Conservation (phyloP, 257 asterid genomes). For the Rauvolfia tetraphylla region DNA sequence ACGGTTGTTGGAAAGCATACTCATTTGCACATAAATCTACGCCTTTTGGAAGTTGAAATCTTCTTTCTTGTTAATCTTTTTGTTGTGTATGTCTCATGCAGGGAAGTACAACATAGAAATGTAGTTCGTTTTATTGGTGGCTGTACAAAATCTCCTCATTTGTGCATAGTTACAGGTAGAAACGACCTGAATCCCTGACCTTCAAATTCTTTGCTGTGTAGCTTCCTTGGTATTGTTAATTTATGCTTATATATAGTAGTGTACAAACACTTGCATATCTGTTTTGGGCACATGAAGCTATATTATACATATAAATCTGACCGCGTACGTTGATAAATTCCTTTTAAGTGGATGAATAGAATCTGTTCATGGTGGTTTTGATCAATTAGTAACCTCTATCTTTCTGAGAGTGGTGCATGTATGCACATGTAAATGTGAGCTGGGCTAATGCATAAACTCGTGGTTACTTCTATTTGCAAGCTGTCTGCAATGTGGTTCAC, state of each 20-base stretch:
- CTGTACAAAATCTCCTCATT: conserved; percentile 67
- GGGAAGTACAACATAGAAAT: conserved; percentile 79
- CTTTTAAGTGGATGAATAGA: not conserved
- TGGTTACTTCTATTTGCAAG: not conserved
- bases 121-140: conserved; percentile 86
- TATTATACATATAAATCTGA: no score
- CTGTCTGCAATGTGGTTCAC: not conserved
- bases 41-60: not conserved
- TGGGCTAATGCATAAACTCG: not conserved
- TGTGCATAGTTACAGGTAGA: conserved; percentile 83
- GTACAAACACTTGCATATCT: not conserved
- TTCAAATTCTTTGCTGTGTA: not conserved
- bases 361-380: not conserved
- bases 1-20: no score
- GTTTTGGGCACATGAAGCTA: not conserved
- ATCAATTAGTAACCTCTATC: not conserved
- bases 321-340: not conserved
- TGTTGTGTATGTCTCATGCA: conserved; percentile 21
- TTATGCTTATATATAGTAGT: not conserved
- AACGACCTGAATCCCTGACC: not conserved
- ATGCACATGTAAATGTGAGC: not conserved
- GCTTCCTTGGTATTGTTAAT: not conserved
- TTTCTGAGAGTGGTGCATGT: not conserved
- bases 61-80: not conserved
- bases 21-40: no score